These are phyloP conservation scores for Massarina eburnea DNA, from an alignment of 2,329 filamentous ascomycete genomes.

Conservation along the genomic window DNA sequence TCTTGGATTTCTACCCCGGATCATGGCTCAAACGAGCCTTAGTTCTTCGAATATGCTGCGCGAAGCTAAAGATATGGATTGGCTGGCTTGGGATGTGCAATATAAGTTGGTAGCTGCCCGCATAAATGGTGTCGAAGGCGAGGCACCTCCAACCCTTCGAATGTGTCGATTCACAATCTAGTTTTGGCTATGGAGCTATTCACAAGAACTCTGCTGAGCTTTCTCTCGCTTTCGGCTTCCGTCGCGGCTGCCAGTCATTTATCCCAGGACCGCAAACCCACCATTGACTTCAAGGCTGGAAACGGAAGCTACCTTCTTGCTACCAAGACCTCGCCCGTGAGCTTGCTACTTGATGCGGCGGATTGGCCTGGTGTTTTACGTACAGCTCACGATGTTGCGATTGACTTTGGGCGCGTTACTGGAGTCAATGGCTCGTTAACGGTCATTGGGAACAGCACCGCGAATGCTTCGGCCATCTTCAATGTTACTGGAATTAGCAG, in stretches of 20 bases:
- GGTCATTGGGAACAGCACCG: conserved; percentile 56
- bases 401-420: conserved; percentile 71
- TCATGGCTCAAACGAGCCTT: conserved; percentile 1
- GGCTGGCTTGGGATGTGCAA: conserved; percentile 5
- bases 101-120: not conserved
- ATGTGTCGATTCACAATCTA: not conserved
- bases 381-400: conserved; percentile 66
- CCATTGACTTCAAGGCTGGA: conserved; percentile 49
- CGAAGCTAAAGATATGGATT: conserved; percentile 22
- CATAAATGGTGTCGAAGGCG: conserved; percentile 9
- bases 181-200: conserved; percentile 31
- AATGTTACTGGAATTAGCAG: conserved; percentile 44
- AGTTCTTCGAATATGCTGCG: conserved; percentile 5
- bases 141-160: conserved; percentile 10
- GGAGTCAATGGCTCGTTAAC: conserved; percentile 61
- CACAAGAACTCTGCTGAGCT: conserved; percentile 25
- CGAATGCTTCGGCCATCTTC: conserved; percentile 46
- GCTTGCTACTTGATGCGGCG: conserved; percentile 37
- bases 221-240: conserved; percentile 27
- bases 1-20: conserved; percentile 5
- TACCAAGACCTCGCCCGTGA: conserved; percentile 30
- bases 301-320: conserved; percentile 40
- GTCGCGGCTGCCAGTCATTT: conserved; percentile 21
- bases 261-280: conserved; percentile 53
- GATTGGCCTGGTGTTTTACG: conserved; percentile 71